phyloP scores from a whole-genome alignment of 1,284 basidiomycete genomes.

The Earliella scabrosa region DNA sequence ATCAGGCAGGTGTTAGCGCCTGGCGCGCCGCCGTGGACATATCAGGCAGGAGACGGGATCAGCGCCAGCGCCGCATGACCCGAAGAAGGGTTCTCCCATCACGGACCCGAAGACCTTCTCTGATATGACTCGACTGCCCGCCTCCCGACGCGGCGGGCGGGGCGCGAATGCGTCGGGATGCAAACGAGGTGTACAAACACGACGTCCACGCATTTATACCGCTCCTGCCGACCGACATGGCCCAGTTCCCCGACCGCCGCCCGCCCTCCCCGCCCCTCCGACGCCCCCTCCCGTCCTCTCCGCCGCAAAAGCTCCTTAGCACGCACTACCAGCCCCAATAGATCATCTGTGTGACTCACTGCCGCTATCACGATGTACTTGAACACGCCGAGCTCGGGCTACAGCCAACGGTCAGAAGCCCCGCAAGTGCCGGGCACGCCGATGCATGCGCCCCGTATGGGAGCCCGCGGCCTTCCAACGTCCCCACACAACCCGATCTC shows the following conservation, averaged over 20 bases:
- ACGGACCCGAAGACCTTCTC: constrained; percentile 11
- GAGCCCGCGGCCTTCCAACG: constrained; percentile 8
- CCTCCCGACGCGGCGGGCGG: constrained; percentile 19
- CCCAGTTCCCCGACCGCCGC: constrained; percentile 15
- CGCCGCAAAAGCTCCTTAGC: neutral
- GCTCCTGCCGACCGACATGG: constrained; percentile 13
- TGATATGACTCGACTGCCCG: constrained; percentile 25
- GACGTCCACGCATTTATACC: constrained; percentile 17
- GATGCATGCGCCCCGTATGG: constrained; percentile 19
- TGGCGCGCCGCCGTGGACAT: neutral
- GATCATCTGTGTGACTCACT: neutral
- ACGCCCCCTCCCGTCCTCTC: neutral
- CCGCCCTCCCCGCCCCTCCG: constrained; percentile 18
- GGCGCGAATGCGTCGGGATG: constrained; percentile 14
- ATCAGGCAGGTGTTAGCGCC: constrained; percentile 5
- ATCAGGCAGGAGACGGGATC: constrained; percentile 11
- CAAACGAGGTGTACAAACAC: constrained; percentile 16
- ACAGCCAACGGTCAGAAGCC: constrained; percentile 4
- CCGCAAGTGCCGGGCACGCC: constrained; percentile 17
- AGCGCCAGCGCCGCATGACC: constrained; percentile 11
- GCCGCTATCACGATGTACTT: constrained; percentile 15
- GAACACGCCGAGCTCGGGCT: constrained; percentile 13
- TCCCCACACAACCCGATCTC: constrained; percentile 10
- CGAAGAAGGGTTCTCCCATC: constrained; percentile 16
- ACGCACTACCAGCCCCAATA: neutral